phyloP scores from a whole-genome alignment of 1,139 yeast species.

The Blastobotrys proliferans region DNA sequence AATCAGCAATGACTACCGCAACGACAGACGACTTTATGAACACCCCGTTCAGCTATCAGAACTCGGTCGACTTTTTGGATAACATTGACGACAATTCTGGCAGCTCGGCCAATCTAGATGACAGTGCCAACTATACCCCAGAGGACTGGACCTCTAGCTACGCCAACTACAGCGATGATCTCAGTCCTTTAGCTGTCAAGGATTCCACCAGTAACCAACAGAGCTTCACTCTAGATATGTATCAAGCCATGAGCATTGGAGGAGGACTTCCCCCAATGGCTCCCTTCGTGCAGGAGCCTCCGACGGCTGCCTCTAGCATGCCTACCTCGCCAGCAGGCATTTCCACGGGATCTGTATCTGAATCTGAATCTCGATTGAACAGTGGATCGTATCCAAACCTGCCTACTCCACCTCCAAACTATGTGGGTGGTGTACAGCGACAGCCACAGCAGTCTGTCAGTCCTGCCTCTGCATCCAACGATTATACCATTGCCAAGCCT shows the following conservation, averaged over 20 bases:
- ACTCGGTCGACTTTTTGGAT: constrained; percentile 8
- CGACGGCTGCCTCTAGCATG: too few relatives aligned
- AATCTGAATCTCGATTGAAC: too few relatives aligned
- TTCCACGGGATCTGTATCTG: constrained; percentile 2
- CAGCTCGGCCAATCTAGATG: too few relatives aligned
- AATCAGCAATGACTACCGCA: neutral
- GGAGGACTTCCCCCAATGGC: too few relatives aligned
- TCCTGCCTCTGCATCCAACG: constrained; percentile 6
- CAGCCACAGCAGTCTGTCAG: neutral
- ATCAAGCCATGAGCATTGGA: neutral
- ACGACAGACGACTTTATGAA: constrained; percentile 6
- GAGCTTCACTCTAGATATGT: constrained; percentile 8
- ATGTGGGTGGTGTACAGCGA: constrained; percentile 4
- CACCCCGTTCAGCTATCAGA: constrained; percentile 8
- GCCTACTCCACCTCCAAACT: constrained; percentile 13
- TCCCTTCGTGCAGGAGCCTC: too few relatives aligned
- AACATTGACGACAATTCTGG: constrained; percentile 7
- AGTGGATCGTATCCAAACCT: constrained; percentile 6
- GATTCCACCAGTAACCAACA: too few relatives aligned
- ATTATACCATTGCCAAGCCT: constrained; percentile 4
- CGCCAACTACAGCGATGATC: constrained; percentile 6
- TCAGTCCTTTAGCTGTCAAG: neutral
- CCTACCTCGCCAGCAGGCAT: constrained; percentile 6
- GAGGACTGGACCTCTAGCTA: constrained; percentile 9
- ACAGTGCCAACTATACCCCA: too few relatives aligned